Evolutionary conservation across 192 early-diverging fungal genomes (phyloP).

Genomic region (Linnemannia exigua): DNA sequence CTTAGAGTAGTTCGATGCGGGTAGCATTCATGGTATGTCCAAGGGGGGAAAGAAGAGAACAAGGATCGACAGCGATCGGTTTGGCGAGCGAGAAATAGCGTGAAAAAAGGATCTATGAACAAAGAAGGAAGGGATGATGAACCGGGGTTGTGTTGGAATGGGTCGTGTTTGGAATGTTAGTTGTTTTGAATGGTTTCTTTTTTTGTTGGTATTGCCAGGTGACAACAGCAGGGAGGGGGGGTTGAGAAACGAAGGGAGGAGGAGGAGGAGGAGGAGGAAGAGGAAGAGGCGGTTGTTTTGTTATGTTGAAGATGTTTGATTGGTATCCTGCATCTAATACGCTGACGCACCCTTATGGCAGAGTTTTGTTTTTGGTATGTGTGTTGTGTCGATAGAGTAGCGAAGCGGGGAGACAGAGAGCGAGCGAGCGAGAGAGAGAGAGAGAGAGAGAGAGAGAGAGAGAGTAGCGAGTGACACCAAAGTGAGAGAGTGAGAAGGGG

Average conservation of each 20-base stretch:
- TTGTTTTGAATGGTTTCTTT: neutral
- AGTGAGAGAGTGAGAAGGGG: too few species aligned
- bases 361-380: too few species aligned
- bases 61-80: neutral
- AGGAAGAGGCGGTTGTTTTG: neutral
- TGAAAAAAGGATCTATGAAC: neutral
- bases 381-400: neutral
- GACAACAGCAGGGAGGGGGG: neutral
- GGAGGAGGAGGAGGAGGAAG: neutral
- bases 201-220: neutral
- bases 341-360: too few species aligned
- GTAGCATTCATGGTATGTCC: constrained; percentile 29
- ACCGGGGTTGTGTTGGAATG: neutral
- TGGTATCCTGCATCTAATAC: too few species aligned
- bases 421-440: neutral
- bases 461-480: too few species aligned
- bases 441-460: constrained; percentile 7
- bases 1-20: constrained; percentile 30
- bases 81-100: neutral
- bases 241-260: neutral
- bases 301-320: neutral
- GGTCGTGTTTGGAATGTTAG: neutral
- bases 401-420: neutral
- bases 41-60: neutral
- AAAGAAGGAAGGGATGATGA: neutral